Conservation (phyloP, 495 filamentous ascomycete species). For the Penicillium fimorum region DNA sequence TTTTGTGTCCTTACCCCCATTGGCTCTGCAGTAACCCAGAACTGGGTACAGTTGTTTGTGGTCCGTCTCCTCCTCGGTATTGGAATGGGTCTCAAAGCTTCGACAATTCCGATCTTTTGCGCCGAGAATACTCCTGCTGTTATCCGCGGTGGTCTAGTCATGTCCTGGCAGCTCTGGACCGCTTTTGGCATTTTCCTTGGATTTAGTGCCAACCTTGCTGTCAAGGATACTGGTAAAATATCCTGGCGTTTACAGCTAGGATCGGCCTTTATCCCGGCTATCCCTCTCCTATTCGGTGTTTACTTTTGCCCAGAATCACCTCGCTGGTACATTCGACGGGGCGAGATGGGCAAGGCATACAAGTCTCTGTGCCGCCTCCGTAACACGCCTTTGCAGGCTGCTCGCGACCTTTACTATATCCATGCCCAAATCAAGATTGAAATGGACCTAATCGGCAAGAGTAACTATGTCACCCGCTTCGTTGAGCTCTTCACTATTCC, state of each 20-base stretch:
- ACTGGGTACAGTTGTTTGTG: constrained; percentile 58
- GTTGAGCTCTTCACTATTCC: constrained; percentile 67
- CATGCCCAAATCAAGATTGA: constrained; percentile 59
- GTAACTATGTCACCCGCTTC: constrained; percentile 57
- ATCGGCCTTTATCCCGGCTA: constrained; percentile 68
- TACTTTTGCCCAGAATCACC: constrained; percentile 69
- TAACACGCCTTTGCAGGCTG: constrained; percentile 58
- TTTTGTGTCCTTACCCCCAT: constrained; percentile 60
- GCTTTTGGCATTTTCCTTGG: constrained; percentile 63
- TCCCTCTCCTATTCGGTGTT: constrained; percentile 61
- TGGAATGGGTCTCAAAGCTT: constrained; percentile 65
- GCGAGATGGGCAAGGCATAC: constrained; percentile 54
- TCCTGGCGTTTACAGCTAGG: constrained; percentile 65
- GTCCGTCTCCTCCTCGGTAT: constrained; percentile 59
- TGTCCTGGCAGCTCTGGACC: constrained; percentile 59
- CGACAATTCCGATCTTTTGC: constrained; percentile 61
- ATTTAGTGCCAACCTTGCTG: constrained; percentile 58
- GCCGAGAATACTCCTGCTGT: constrained; percentile 60
- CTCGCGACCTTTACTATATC: constrained; percentile 66
- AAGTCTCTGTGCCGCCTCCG: constrained; percentile 60
- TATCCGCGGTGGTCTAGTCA: constrained; percentile 62
- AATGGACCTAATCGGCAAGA: constrained; percentile 41
- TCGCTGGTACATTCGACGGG: constrained; percentile 65
- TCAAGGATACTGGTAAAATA: constrained; percentile 52
- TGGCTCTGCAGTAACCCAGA: constrained; percentile 54